Evolutionary conservation across 768 basidiomycete species (phyloP).

Genomic region (Ephemerocybe angulata): DNA sequence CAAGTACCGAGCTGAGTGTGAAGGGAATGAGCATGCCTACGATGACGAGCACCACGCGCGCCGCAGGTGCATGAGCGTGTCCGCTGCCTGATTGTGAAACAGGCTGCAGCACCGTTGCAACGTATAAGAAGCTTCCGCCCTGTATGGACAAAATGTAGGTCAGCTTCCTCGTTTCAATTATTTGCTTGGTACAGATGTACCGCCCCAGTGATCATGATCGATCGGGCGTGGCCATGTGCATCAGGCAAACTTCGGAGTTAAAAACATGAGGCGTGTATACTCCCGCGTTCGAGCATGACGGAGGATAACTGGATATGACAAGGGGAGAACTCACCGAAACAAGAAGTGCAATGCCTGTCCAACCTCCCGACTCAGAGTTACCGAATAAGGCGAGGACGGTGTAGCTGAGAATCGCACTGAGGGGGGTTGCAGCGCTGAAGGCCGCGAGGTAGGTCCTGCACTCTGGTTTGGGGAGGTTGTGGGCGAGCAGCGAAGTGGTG

Average conservation of each 20-base stretch:
- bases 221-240: no score
- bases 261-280: background rate
- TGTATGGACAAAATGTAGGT: slow-evolving; percentile 24
- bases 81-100: slow-evolving; percentile 49
- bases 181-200: no score
- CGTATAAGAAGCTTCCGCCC: slow-evolving; percentile 94
- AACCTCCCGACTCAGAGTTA: slow-evolving; percentile 39
- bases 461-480: slow-evolving; percentile 59
- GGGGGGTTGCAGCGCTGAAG: slow-evolving; percentile 83
- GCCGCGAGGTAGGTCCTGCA: slow-evolving; percentile 72
- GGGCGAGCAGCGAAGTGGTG: slow-evolving; percentile 78
- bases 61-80: slow-evolving; percentile 26
- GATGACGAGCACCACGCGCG: slow-evolving; percentile 52
- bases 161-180: no score
- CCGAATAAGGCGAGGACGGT: slow-evolving; percentile 55
- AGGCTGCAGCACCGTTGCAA: slow-evolving; percentile 86
- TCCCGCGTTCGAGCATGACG: background rate
- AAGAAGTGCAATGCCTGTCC: slow-evolving; percentile 76
- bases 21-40: slow-evolving; percentile 73
- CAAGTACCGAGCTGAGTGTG: slow-evolving; percentile 53
- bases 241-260: no score
- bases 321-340: slow-evolving; percentile 61
- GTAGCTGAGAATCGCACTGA: slow-evolving; percentile 79
- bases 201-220: no score
- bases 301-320: background rate